These are phyloP conservation scores for Hygrophila difformis DNA, from an alignment of 257 asterid genomes.

Conservation along the genomic window DNA sequence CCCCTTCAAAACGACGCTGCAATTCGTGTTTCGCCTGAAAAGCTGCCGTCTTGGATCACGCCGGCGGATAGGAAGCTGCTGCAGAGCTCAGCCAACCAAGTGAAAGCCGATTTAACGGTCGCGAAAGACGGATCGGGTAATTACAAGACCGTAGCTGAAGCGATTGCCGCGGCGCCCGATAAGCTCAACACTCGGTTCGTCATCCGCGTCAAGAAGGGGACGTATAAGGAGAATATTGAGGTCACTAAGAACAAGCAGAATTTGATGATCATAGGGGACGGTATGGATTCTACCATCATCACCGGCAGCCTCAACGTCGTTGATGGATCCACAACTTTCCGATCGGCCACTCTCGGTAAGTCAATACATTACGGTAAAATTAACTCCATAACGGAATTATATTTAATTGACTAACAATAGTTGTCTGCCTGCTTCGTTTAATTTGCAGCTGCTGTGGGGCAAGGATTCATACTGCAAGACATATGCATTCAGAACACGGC, in stretches of 20 bases:
- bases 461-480: conserved; percentile 48
- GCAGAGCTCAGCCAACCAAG: conserved; percentile 12
- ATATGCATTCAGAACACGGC: conserved; percentile 45
- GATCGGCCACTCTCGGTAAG: conserved; percentile 50
- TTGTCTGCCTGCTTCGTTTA: too few relatives aligned
- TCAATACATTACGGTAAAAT: too few relatives aligned
- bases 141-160: conserved; percentile 32
- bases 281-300: conserved; percentile 33
- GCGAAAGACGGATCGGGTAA: conserved; percentile 43
- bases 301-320: conserved; percentile 36
- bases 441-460: conserved; percentile 46
- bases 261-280: conserved; percentile 57
- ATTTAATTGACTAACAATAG: too few relatives aligned
- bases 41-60: conserved; percentile 37
- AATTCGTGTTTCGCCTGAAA: not conserved
- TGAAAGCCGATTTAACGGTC: conserved; percentile 30
- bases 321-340: conserved; percentile 47
- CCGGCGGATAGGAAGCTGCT: conserved; percentile 27
- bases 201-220: conserved; percentile 41
- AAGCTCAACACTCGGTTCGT: conserved; percentile 26
- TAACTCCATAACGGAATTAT: too few relatives aligned
- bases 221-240: conserved; percentile 40
- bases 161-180: conserved; percentile 38
- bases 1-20: not conserved
- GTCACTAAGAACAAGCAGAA: conserved; percentile 29